Evolutionary conservation across 2,329 filamentous ascomycete species (phyloP).

Genomic region (Calonectria henricotiae): DNA sequence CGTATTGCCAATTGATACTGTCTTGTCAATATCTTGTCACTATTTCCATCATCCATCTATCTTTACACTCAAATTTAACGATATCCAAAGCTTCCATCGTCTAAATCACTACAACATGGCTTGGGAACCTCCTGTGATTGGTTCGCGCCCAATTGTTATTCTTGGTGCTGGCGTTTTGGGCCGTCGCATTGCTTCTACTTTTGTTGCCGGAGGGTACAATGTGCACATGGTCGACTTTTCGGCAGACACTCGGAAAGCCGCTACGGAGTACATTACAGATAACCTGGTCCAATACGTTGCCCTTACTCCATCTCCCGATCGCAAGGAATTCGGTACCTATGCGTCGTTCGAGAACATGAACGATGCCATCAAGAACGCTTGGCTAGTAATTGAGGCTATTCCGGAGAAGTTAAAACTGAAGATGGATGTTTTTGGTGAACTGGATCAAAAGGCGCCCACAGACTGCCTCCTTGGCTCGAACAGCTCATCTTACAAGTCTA

Average conservation of each 20-base stretch:
- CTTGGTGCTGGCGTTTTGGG: conserved; percentile 9
- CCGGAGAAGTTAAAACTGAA: neutral
- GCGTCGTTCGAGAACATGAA: neutral
- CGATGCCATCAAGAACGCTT: conserved; percentile 3
- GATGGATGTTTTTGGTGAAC: conserved; percentile 3
- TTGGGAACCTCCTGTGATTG: conserved; percentile 3
- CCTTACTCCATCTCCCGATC: neutral
- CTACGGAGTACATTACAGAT: neutral
- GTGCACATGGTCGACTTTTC: conserved; percentile 20
- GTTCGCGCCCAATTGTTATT: neutral
- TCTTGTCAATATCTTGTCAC: neutral
- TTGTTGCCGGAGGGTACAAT: conserved; percentile 14
- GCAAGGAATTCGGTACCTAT: neutral
- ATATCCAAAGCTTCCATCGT: neutral
- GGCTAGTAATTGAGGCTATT: conserved; percentile 10
- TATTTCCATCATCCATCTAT: too few relatives aligned
- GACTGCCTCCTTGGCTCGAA: conserved; percentile 10
- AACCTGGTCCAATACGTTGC: neutral
- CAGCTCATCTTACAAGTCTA: conserved; percentile 12
- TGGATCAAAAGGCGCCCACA: conserved; percentile 4
- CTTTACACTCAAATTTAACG: neutral
- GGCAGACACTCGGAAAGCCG: neutral
- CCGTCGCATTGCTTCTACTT: neutral
- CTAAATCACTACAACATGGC: neutral
- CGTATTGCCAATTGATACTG: neutral